These are phyloP conservation scores for Gentiana dahurica DNA, from an alignment of 257 asterid species.

Conservation along the genomic window DNA sequence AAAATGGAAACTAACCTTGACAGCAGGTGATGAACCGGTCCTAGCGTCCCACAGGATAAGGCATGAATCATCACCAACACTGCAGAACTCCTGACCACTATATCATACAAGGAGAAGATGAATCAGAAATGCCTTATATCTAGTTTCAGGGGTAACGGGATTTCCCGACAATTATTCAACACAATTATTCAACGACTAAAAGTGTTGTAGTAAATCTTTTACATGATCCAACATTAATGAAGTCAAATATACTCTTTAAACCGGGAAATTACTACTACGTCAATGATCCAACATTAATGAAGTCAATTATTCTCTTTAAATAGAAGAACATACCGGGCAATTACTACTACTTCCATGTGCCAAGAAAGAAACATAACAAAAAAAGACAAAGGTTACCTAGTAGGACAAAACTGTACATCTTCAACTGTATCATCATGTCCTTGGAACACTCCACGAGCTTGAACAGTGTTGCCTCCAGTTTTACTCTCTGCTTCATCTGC, in stretches of 20 bases:
- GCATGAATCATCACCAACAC: conserved; percentile 96
- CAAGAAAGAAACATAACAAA: neutral
- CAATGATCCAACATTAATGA: too few species aligned
- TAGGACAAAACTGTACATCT: conserved; percentile 92
- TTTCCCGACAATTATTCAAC: too few species aligned
- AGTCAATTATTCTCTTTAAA: too few species aligned
- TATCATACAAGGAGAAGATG: conserved; percentile 17
- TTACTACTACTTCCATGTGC: too few species aligned
- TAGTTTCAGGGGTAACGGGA: too few species aligned
- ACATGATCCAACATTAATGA: too few species aligned
- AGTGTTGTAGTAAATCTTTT: too few species aligned
- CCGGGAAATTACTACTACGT: too few species aligned
- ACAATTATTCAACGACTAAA: too few species aligned
- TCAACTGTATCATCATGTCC: conserved; percentile 89
- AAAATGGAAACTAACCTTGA: conserved; percentile 37
- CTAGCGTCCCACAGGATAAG: conserved; percentile 92
- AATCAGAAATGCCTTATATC: neutral
- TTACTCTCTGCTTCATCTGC: conserved; percentile 23
- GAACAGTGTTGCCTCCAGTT: conserved; percentile 42
- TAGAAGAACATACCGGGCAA: too few species aligned
- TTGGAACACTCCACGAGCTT: conserved; percentile 62
- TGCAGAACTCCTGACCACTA: conserved; percentile 82
- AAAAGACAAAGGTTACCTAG: conserved; percentile 42
- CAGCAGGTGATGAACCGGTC: conserved; percentile 60
- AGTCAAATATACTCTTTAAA: too few species aligned